Evolutionary conservation across 495 filamentous ascomycete genomes (phyloP).

Genomic region (Chlorociboria aeruginascens): DNA sequence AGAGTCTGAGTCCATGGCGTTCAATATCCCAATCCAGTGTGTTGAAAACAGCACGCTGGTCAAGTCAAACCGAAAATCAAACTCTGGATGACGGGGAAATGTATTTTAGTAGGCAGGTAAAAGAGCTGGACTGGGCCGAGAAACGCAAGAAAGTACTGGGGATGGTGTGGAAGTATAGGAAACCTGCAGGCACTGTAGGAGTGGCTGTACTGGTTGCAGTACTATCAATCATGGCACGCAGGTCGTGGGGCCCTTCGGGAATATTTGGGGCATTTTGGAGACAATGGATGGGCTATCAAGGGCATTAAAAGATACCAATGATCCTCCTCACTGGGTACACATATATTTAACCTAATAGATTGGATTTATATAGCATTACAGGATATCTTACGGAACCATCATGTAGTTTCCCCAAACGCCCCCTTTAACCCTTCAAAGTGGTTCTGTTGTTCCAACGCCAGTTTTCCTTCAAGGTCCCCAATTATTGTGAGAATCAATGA

Average conservation of each 20-base stretch:
- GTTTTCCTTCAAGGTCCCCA: constrained; percentile 67
- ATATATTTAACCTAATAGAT: neutral
- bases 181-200: constrained; percentile 42
- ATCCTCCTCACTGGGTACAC: too few relatives aligned
- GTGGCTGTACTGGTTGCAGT: constrained; percentile 52
- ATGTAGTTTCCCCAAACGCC: constrained; percentile 11
- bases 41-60: constrained; percentile 63
- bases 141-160: constrained; percentile 37
- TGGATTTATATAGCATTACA: constrained; percentile 1
- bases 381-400: neutral
- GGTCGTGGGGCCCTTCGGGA: constrained; percentile 4
- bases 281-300: constrained; percentile 9
- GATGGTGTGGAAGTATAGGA: constrained; percentile 46
- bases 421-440: constrained; percentile 42
- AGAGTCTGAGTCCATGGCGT: constrained; percentile 59
- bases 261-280: constrained; percentile 16
- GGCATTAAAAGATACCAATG: constrained; percentile 4
- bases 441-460: constrained; percentile 61
- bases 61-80: constrained; percentile 28
- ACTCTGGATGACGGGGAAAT: constrained; percentile 46
- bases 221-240: constrained; percentile 37
- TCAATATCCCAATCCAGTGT: constrained; percentile 62
- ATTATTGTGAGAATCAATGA: constrained; percentile 84
- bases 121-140: constrained; percentile 53
- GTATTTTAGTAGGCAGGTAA: constrained; percentile 57